Base-by-base conservation (phyloP, 106 monocot species). In the Chionographis japonica region DNA sequence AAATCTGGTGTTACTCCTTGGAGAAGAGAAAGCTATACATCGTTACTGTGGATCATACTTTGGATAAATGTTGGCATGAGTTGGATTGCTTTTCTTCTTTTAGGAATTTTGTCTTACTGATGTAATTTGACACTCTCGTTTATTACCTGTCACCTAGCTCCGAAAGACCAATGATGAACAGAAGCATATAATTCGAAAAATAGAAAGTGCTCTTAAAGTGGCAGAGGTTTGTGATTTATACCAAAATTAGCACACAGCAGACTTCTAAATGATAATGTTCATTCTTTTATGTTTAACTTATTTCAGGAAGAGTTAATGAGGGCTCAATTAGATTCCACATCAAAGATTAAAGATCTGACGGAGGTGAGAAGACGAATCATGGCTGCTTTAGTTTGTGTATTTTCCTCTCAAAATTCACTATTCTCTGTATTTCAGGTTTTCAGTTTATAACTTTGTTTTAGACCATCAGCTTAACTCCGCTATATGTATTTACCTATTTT, bases 111-210 rank as follows among this genome's bases (percentile, higher is more conserved):
- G 19, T 43, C 27, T 66, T 66, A 12, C 66, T 66, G 35, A 66
- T 37, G 12, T 51, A 12, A 4, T 52, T 2, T 40, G n/a, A 56
- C 56, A 12, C 50, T 41, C 67, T 66, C 63, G 0, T 63, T 14
- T 68, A 20, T 68, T 79, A 27, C 27, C 1, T 27, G 27, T 27
- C 27, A 27, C 27, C 11, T 72, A 92, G 91, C 66, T 92, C 19
- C 72, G 78, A 72, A 82, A 77, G 55, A 75, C 68, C 51, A 85
- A 68, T 61, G 80, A 84, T 39, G 85, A 92, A 36, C 88, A 88
- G 67, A 88, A 85, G 56, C 70, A 58, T n/a, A 85, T 77, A 61
- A 82, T 92, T n/a, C 71, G 60, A 46, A 88, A 82, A 72, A 84
- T 72, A 41, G 82, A 85, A 58, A 82, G 59, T 51, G 85, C 78